These are phyloP conservation scores for Inga oerstediana DNA, from an alignment of 306 rosid genomes.

Conservation along the genomic window DNA sequence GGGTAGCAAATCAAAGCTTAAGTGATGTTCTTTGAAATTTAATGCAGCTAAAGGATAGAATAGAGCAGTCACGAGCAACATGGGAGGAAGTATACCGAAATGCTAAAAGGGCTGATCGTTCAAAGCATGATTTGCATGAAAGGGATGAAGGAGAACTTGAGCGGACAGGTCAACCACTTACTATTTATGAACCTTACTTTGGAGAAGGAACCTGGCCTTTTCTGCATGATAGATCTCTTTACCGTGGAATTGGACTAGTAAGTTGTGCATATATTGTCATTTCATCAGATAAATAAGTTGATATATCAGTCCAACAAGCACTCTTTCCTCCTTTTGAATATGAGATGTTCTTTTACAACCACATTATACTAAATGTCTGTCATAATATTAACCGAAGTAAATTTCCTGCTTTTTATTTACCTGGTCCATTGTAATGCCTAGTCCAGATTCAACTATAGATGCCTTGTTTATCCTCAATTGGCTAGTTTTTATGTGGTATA, in stretches of 20 bases:
- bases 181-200: conserved; percentile 93
- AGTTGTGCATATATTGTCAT: conserved; percentile 33
- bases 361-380: conserved; percentile 13
- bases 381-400: neutral
- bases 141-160: conserved; percentile 96
- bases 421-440: neutral
- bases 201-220: conserved; percentile 98
- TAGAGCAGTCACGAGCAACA: conserved; percentile 78
- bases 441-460: conserved; percentile 4
- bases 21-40: conserved; percentile 26
- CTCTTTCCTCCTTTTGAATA: neutral
- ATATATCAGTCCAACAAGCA: neutral
- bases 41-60: conserved; percentile 87
- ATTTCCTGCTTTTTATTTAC: neutral
- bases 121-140: conserved; percentile 86
- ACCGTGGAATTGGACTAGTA: conserved; percentile 94
- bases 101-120: conserved; percentile 79
- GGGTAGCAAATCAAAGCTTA: conserved; percentile 8
- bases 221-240: conserved; percentile 76
- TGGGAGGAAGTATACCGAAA: conserved; percentile 95
- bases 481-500: neutral
- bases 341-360: neutral
- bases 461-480: neutral
- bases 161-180: conserved; percentile 88
- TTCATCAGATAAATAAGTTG: neutral